Evolutionary conservation across 768 basidiomycete genomes (phyloP), one percentile per base, ranked within the genome.

Genomic region (Mycena amicta): DNA sequence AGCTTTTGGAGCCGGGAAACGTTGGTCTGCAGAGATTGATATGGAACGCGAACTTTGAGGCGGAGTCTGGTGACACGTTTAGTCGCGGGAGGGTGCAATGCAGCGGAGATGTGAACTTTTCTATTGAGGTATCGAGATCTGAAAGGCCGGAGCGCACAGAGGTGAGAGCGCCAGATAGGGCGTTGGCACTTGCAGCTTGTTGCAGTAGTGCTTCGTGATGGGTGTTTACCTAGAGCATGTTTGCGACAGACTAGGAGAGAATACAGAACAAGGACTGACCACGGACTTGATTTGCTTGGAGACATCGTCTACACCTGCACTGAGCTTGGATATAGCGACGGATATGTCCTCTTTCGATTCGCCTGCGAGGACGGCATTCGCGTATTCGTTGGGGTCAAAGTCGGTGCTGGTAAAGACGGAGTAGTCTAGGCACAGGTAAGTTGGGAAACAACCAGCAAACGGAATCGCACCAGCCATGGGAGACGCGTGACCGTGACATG

Each of bases 371-470:
- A 96, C 83, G 16, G 92, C 87, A 71, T 95, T 95, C 2, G 95
- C 95, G 70, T 95, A 97, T 40, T 90, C 89, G 67, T 92, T 90
- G 16, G 92, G 81, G 70, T 96, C 89, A 71, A 98, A 98, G 30
- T 86, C 80, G 2, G 85, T 71, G 40, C 75, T 80, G 27, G 90
- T 79, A 68, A 97, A 98, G 46, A 88, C 81, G 16, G 86, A 70
- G 67, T 94, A 90, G 63, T 94, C 93, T 88, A 62, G 5, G 56
- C 40, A 57, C 26, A 47, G 20, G 26, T 49, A 6, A 12, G 50
- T 62, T 30, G 59, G 57, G 41, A 16, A 25, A 46, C 15, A 20
- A 18, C 5, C 39, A 13, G 51, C 40, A 53, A 51, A 49, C 39
- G 56, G 55, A 55, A 31, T 52, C 50, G 18, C 41, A 51, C 46